Evolutionary conservation across 2,329 filamentous ascomycete species (phyloP).

Genomic region (Sordariomycetes sp.): DNA sequence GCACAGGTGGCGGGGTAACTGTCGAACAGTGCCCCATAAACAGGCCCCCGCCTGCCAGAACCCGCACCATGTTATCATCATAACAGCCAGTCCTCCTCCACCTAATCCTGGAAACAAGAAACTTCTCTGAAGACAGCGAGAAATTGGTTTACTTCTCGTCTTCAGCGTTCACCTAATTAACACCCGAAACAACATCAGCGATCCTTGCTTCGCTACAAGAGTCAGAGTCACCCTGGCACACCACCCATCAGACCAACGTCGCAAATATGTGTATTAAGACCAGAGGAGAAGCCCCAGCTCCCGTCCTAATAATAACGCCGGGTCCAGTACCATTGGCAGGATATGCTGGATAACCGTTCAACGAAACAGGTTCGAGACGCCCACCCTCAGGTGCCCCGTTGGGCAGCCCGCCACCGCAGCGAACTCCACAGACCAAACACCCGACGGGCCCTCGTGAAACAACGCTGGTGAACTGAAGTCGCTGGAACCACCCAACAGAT

Average conservation of each 20-base stretch:
- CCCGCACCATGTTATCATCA: background rate
- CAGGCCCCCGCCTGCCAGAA: too few relatives aligned
- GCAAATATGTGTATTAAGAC: background rate
- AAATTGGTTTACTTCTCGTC: too few relatives aligned
- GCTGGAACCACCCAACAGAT: background rate
- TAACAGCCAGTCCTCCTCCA: background rate
- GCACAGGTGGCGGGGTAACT: background rate
- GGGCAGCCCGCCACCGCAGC: background rate
- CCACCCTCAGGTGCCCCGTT: background rate
- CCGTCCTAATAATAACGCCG: background rate
- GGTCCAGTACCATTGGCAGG: background rate
- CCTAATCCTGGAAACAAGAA: background rate
- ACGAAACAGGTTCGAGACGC: background rate
- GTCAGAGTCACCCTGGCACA: background rate
- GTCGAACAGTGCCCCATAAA: background rate
- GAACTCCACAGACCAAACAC: background rate
- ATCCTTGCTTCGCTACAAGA: background rate
- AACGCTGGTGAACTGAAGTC: background rate
- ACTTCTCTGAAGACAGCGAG: background rate
- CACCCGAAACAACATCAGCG: background rate
- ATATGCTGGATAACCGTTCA: background rate
- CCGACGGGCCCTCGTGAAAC: background rate
- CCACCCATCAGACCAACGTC: background rate
- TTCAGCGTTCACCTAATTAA: too few relatives aligned
- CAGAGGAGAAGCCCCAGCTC: background rate